These are phyloP conservation scores for Nicotiana tomentosiformis DNA, from an alignment of 257 asterid genomes.

Conservation along the genomic window DNA sequence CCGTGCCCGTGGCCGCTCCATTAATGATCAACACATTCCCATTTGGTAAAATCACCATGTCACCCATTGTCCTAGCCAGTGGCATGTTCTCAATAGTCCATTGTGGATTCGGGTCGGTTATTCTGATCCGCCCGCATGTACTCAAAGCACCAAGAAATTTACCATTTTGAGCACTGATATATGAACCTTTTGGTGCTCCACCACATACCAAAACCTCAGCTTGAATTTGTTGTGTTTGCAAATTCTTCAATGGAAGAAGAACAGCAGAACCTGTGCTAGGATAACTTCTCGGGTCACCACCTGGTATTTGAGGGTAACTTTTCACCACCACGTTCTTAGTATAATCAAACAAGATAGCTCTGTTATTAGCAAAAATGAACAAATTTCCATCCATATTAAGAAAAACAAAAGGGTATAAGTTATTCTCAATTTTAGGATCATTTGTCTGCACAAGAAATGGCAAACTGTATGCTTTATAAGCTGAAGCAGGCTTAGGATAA, in stretches of 20 bases:
- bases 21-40: slow-evolving; percentile 17
- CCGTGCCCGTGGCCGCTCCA: slow-evolving; percentile 18
- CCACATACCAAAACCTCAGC: slow-evolving; percentile 25
- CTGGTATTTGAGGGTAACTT: slow-evolving; percentile 10
- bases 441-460: slow-evolving; percentile 21
- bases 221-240: not conserved
- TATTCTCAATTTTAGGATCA: slow-evolving; percentile 19
- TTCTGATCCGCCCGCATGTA: slow-evolving; percentile 14
- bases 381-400: slow-evolving; percentile 25
- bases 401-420: slow-evolving; percentile 28
- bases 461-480: slow-evolving; percentile 4
- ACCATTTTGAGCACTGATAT: slow-evolving; percentile 11
- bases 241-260: slow-evolving; percentile 18
- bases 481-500: slow-evolving; percentile 9
- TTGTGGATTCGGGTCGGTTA: slow-evolving; percentile 14
- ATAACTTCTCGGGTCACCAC: slow-evolving; percentile 16
- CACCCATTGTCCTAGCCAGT: slow-evolving; percentile 21
- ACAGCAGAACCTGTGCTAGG: slow-evolving; percentile 21
- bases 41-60: slow-evolving; percentile 20
- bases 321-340: not conserved
- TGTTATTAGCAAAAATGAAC: slow-evolving; percentile 24
- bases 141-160: slow-evolving; percentile 1
- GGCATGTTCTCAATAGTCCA: slow-evolving; percentile 24
- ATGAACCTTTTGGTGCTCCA: slow-evolving; percentile 22
- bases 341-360: slow-evolving; percentile 23